These are phyloP conservation scores for Agapanthus africanus DNA, from an alignment of 106 monocot species.

Conservation along the genomic window DNA sequence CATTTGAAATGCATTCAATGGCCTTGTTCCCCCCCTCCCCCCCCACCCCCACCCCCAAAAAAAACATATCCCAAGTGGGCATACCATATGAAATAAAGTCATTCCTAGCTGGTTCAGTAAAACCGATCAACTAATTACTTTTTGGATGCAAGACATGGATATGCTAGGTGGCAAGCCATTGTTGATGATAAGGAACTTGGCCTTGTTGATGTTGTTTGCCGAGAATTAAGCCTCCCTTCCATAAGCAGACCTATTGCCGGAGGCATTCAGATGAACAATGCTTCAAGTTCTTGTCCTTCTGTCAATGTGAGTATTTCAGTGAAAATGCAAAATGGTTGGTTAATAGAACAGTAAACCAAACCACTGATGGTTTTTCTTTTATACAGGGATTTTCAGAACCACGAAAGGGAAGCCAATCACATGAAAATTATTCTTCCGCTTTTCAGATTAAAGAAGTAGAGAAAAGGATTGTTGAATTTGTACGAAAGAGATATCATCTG, in stretches of 20 bases:
- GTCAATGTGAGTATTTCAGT: constrained; percentile 27
- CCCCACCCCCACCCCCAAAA: no score
- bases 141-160: constrained; percentile 67
- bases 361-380: no score
- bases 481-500: constrained; percentile 81
- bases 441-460: constrained; percentile 66
- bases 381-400: constrained; percentile 42
- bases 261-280: constrained; percentile 25
- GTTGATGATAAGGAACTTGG: constrained; percentile 85
- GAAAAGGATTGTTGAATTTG: constrained; percentile 81
- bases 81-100: no score
- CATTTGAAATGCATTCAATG: no score
- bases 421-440: constrained; percentile 27
- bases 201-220: constrained; percentile 60
- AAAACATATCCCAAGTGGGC: no score
- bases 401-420: constrained; percentile 29
- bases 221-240: constrained; percentile 71
- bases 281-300: constrained; percentile 12
- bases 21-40: no score
- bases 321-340: not conserved
- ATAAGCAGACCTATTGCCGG: constrained; percentile 27
- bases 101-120: no score
- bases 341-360: no score
- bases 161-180: constrained; percentile 89
- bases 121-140: no score